Evolutionary conservation across 108 stramenopile genomes (phyloP).

Genomic region (Skeletonema potamos): DNA sequence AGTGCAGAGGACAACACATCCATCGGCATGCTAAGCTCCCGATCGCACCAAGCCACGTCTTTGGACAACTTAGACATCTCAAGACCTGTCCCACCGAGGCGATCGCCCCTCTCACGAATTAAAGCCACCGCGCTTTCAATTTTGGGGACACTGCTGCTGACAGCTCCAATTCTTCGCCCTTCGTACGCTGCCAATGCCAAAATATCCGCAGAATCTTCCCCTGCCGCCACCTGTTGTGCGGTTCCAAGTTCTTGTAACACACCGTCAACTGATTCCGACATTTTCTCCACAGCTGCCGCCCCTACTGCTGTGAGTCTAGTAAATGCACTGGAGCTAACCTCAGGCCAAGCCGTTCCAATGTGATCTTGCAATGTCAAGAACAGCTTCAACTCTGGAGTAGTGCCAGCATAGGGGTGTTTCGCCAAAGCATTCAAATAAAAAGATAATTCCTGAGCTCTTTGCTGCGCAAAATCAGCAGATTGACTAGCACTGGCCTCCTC

Average conservation of each 20-base stretch:
- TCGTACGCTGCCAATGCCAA: conserved; percentile 68
- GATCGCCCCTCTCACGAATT: conserved; percentile 67
- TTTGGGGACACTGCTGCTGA: conserved; percentile 82
- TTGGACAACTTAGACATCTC: conserved; percentile 76
- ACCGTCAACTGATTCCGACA: conserved; percentile 32
- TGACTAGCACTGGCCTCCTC: conserved; percentile 85
- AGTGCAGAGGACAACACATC: conserved; percentile 65
- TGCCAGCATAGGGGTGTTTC: conserved; percentile 64
- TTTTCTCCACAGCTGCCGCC: conserved; percentile 36
- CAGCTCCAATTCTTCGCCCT: conserved; percentile 70
- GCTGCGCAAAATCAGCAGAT: conserved; percentile 80
- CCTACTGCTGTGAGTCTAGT: conserved; percentile 70
- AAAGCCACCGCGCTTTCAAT: conserved; percentile 72
- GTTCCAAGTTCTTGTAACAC: conserved; percentile 41
- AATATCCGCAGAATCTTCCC: conserved; percentile 83
- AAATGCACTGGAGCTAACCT: conserved; percentile 75
- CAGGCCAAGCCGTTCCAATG: conserved; percentile 90
- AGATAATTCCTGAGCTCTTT: conserved; percentile 65
- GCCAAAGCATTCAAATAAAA: conserved; percentile 65
- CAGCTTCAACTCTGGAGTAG: conserved; percentile 55
- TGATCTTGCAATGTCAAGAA: conserved; percentile 86
- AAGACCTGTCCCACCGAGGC: conserved; percentile 66
- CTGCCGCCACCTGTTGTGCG: conserved; percentile 39
- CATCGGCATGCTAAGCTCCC: conserved; percentile 44
- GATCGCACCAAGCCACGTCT: conserved; percentile 50